A percentile compares a stretch with the other conserved stretches of the same genome.
These are phyloP conservation scores for Phytophthora niederhauseri DNA, from an alignment of 352 stramenopile species.

Conservation along the genomic window DNA sequence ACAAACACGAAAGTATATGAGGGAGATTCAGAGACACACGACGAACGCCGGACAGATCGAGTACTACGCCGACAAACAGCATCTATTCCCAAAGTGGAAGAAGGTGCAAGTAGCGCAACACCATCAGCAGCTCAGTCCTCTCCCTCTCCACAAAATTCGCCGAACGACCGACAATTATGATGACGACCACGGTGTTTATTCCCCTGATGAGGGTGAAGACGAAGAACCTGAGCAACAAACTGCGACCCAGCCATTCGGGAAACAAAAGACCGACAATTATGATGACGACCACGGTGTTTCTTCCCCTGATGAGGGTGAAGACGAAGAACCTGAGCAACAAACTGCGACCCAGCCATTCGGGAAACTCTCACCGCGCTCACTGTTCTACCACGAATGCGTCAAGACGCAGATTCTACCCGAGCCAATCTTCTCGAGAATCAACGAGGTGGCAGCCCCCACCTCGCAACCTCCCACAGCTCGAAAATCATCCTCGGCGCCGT, in stretches of 20 bases:
- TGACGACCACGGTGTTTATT: neutral
- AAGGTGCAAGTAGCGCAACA: constrained; percentile 63
- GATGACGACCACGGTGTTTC: neutral
- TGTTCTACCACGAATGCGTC: constrained; percentile 73
- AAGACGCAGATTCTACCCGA: constrained; percentile 67
- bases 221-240: constrained; percentile 25
- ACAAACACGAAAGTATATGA: constrained; percentile 69
- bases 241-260: constrained; percentile 28
- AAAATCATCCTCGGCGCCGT: constrained; percentile 3
- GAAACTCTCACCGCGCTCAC: constrained; percentile 61
- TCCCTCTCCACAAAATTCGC: constrained; percentile 1
- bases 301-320: neutral
- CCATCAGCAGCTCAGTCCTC: constrained; percentile 41
- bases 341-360: constrained; percentile 29
- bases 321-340: constrained; percentile 21
- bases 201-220: neutral
- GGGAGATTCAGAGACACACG: constrained; percentile 62
- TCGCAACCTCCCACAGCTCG: constrained; percentile 24
- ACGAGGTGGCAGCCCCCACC: constrained; percentile 33
- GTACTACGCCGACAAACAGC: constrained; percentile 71
- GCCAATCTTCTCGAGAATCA: constrained; percentile 74
- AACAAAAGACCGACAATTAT: constrained; percentile 2
- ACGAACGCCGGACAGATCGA: constrained; percentile 64
- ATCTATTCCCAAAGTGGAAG: constrained; percentile 81
- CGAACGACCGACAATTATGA: neutral